A percentile compares a stretch with the other conserved stretches of the same genome.
Conservation (phyloP, 75 land plant species). For the Pinus tabuliformis region DNA sequence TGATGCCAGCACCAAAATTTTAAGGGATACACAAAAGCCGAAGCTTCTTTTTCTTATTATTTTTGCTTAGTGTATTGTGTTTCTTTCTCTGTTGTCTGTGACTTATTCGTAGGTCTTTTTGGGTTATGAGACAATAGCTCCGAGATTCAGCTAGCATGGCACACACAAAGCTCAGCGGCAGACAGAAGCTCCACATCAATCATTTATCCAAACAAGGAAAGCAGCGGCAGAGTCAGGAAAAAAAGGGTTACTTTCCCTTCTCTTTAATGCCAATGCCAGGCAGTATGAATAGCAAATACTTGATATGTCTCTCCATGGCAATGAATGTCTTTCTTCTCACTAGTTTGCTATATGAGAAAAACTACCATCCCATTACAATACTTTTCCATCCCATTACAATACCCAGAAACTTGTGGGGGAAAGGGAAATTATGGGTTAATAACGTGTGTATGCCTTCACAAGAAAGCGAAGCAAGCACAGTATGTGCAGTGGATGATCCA, state of each 20-base stretch:
- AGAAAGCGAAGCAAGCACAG: background rate
- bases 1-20: too few species aligned
- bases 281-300: conserved; percentile 7
- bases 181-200: background rate
- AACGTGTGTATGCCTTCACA: background rate
- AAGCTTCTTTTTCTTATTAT: too few species aligned
- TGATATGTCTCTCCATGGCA: background rate
- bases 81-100: too few species aligned
- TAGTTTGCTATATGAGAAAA: background rate
- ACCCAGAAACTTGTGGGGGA: background rate
- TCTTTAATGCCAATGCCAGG: background rate
- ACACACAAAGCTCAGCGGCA: background rate
- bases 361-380: too few species aligned
- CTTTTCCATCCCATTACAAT: too few species aligned
- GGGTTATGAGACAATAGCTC: background rate
- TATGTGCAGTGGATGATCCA: background rate
- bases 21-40: too few species aligned
- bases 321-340: background rate
- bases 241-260: background rate
- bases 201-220: background rate
- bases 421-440: background rate
- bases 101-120: too few species aligned
- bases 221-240: background rate
- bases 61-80: too few species aligned
- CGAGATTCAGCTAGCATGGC: background rate